Evolutionary conservation across 495 filamentous ascomycete species (phyloP).

Genomic region (Neurospora discreta): DNA sequence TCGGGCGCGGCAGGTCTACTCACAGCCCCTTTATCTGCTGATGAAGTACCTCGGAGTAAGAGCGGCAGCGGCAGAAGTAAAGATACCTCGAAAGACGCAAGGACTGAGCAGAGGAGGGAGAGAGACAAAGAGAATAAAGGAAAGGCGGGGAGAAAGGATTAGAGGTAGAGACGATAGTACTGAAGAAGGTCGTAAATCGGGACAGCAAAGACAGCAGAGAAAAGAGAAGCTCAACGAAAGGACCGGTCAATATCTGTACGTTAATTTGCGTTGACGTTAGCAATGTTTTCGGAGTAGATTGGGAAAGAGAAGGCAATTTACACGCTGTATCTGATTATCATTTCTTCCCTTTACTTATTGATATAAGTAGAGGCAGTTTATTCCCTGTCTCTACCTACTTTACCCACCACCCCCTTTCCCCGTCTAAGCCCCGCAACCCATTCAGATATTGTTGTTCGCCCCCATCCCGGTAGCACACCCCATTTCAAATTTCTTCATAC

Average conservation of each 20-base stretch:
- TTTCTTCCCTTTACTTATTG: background rate
- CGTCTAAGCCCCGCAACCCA: background rate
- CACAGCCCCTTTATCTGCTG: background rate
- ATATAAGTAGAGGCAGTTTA: background rate
- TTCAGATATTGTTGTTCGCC: background rate
- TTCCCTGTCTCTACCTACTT: background rate
- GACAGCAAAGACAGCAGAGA: background rate
- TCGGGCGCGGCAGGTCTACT: no score
- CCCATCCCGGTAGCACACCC: background rate
- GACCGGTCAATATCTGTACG: background rate
- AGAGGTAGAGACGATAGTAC: background rate
- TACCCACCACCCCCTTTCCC: background rate
- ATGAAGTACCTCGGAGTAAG: background rate
- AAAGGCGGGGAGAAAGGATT: background rate
- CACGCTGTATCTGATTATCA: background rate
- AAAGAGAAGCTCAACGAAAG: background rate
- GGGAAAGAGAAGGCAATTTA: background rate
- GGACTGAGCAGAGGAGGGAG: background rate
- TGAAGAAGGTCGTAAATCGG: background rate
- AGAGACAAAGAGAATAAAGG: background rate
- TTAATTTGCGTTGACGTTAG: background rate
- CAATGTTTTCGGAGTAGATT: background rate
- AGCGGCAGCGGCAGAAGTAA: background rate
- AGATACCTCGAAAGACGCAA: background rate
- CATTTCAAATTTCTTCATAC: background rate